These are phyloP conservation scores for Nicotiana tabacum DNA, from an alignment of 257 asterid genomes.

Conservation along the genomic window DNA sequence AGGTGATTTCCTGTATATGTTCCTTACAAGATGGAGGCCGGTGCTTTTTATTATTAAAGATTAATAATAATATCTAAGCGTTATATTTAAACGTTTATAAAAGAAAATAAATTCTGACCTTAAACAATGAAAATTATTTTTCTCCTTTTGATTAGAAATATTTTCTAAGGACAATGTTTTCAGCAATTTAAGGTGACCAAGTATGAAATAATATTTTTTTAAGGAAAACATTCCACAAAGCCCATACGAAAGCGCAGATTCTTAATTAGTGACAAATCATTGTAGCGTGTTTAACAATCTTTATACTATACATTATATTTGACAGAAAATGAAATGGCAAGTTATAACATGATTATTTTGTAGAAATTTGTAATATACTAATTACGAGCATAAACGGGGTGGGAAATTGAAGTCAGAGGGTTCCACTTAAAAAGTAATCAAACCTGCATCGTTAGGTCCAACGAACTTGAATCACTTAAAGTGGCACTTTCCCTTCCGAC, in stretches of 20 bases:
- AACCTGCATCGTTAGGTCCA: not conserved
- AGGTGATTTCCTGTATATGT: not conserved
- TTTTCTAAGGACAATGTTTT: not conserved
- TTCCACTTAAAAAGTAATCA: not conserved
- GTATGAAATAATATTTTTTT: not conserved
- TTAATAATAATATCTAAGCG: too few species aligned
- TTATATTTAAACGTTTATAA: not conserved
- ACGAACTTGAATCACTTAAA: conserved; percentile 7
- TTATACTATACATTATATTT: not conserved
- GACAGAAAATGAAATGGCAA: not conserved
- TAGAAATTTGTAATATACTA: not conserved
- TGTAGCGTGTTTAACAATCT: not conserved
- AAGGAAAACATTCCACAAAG: not conserved
- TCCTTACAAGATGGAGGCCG: not conserved
- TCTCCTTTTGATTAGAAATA: not conserved
- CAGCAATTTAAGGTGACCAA: not conserved
- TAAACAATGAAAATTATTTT: not conserved
- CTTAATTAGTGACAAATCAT: not conserved
- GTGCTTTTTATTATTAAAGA: not conserved
- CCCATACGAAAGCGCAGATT: not conserved
- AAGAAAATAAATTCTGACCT: not conserved
- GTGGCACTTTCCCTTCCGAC: not conserved
- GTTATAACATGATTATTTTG: not conserved
- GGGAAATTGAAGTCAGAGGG: not conserved
- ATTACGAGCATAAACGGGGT: not conserved